Percentiles rank a stretch among this genome's conserved stretches.
These are phyloP conservation scores for Castanea mollissima DNA, from an alignment of 306 rosid genomes.

Conservation along the genomic window DNA sequence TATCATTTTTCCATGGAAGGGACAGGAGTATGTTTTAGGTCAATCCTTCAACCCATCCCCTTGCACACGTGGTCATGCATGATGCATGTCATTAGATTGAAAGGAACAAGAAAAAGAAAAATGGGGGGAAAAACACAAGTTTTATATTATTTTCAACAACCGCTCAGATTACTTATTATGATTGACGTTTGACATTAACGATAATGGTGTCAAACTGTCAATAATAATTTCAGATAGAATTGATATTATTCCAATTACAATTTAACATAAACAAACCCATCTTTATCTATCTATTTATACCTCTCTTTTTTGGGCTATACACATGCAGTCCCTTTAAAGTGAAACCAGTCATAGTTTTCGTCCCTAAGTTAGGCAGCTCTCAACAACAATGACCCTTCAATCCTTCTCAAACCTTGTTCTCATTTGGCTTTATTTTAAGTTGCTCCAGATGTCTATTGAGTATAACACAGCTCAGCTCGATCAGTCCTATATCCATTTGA, in stretches of 20 bases:
- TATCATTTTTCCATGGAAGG: background rate
- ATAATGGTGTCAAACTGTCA: too few relatives aligned
- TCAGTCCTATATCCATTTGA: background rate
- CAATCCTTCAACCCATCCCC: background rate
- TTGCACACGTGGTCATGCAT: background rate
- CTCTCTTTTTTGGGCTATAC: too few relatives aligned
- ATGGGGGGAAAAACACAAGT: background rate
- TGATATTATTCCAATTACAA: too few relatives aligned
- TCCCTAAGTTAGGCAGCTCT: slow-evolving; percentile 39
- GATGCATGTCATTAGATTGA: background rate
- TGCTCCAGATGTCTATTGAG: background rate
- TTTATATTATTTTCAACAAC: background rate
- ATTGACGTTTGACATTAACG: too few relatives aligned
- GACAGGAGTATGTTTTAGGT: background rate
- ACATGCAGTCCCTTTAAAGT: background rate
- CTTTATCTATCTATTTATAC: too few relatives aligned
- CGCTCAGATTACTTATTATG: too few relatives aligned
- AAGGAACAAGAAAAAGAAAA: background rate
- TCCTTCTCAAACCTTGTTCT: slow-evolving; percentile 6
- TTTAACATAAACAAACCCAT: too few relatives aligned
- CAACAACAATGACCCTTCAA: slow-evolving; percentile 32
- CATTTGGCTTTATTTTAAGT: background rate
- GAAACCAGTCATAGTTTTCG: slow-evolving; percentile 28
- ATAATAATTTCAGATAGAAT: too few relatives aligned
- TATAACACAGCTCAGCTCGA: background rate